Conservation (phyloP, 345 rosid genomes). For the Limnanthes douglasii region DNA sequence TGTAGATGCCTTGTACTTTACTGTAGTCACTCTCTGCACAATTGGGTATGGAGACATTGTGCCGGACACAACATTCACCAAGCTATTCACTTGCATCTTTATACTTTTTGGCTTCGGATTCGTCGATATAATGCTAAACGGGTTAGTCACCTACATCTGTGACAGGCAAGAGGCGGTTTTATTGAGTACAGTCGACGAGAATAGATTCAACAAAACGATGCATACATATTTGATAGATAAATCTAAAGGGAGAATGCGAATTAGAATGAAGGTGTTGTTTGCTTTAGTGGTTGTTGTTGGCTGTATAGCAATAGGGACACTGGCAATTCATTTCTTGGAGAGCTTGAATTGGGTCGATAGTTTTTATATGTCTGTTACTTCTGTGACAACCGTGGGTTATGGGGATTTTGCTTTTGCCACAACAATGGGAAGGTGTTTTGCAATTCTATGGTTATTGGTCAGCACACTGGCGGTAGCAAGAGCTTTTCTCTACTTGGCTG, state of each 20-base stretch:
- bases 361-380: slow-evolving; percentile 44
- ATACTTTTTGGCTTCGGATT: slow-evolving; percentile 52
- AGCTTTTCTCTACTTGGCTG: slow-evolving; percentile 42
- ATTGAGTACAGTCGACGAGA: slow-evolving; percentile 39
- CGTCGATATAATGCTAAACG: slow-evolving; percentile 40
- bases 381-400: slow-evolving; percentile 58
- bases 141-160: slow-evolving; percentile 46
- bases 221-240: slow-evolving; percentile 35
- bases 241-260: slow-evolving; percentile 55
- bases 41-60: slow-evolving; percentile 62
- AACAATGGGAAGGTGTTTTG: slow-evolving; percentile 36
- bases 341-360: slow-evolving; percentile 44
- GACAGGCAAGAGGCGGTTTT: slow-evolving; percentile 43
- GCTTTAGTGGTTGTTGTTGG: slow-evolving; percentile 30
- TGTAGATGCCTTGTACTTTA: slow-evolving; percentile 50
- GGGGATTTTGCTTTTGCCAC: slow-evolving; percentile 46
- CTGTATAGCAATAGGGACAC: slow-evolving; percentile 36
- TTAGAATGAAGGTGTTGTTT: slow-evolving; percentile 35
- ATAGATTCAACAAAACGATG: slow-evolving; percentile 25
- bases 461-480: slow-evolving; percentile 57
- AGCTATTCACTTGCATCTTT: slow-evolving; percentile 38
- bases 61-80: slow-evolving; percentile 40
- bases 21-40: slow-evolving; percentile 52
- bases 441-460: slow-evolving; percentile 38
- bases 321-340: slow-evolving; percentile 28